Conservation (phyloP, 768 basidiomycete species). For the Tephrocybe sp. region DNA sequence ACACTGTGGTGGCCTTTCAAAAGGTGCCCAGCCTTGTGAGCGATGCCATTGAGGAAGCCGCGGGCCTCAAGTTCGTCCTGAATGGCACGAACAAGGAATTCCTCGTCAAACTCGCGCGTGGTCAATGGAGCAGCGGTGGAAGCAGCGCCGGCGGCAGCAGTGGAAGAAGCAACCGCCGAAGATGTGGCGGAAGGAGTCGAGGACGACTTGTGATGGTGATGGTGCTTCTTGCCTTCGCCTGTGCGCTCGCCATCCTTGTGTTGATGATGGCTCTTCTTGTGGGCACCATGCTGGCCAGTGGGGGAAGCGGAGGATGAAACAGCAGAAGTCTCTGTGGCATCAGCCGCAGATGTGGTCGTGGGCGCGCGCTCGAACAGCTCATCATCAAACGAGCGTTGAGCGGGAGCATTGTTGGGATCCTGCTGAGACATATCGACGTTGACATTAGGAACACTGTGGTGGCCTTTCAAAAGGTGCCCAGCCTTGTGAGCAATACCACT, state of each 20-base stretch:
- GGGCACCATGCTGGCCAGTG: too few species aligned
- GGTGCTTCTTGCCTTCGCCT: background rate
- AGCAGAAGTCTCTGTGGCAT: too few species aligned
- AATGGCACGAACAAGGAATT: constrained; percentile 1
- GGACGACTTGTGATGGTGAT: background rate
- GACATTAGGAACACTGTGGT: too few species aligned
- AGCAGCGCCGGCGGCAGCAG: too few species aligned
- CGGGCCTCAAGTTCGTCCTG: background rate
- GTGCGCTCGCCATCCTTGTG: background rate
- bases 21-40: background rate
- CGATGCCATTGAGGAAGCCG: background rate
- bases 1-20: too few species aligned
- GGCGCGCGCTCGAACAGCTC: too few species aligned
- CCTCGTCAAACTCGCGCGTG: constrained; percentile 8
- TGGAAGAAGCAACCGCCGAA: too few species aligned
- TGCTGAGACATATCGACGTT: too few species aligned
- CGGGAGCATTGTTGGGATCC: background rate
- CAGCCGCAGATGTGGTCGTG: too few species aligned
- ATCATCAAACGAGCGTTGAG: background rate
- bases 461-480: too few species aligned
- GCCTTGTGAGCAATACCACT: background rate
- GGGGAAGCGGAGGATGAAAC: too few species aligned
- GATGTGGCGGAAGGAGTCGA: too few species aligned
- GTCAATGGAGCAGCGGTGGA: background rate
- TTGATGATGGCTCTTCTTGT: background rate